A percentile compares a stretch with the other conserved stretches of the same genome.
Conservation (phyloP, 768 basidiomycete genomes). For the Phanerochaete sordida region DNA sequence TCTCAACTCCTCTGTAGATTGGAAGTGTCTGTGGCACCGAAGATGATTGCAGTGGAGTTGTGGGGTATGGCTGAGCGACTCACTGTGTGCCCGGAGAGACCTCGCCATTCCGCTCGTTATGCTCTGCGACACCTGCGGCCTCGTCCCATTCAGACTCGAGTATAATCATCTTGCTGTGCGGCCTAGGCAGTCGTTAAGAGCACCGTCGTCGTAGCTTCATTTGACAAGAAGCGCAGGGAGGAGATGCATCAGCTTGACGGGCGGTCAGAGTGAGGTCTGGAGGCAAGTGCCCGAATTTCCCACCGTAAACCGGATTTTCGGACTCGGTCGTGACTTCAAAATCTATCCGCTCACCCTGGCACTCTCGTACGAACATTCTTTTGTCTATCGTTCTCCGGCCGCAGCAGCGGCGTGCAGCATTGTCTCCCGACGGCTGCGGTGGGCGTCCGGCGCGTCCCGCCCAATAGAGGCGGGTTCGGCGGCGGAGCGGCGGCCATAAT, state of each 20-base stretch:
- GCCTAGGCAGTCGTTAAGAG: background rate
- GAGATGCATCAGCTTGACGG: background rate
- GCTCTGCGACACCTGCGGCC: constrained; percentile 9
- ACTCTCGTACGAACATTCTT: background rate
- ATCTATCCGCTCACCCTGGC: background rate
- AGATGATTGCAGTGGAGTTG: background rate
- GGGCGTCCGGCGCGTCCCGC: background rate
- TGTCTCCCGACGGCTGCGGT: background rate
- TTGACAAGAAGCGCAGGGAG: background rate
- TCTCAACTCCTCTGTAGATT: constrained; percentile 1
- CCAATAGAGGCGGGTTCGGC: background rate
- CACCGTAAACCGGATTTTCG: background rate
- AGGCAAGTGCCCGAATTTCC: constrained; percentile 1
- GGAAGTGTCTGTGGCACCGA: background rate
- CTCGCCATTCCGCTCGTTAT: background rate
- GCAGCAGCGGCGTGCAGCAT: background rate
- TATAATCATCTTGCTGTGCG: constrained; percentile 12
- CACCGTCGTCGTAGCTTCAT: background rate
- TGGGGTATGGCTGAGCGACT: background rate
- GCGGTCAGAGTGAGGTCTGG: background rate
- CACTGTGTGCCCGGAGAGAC: background rate
- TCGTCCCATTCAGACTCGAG: constrained; percentile 16
- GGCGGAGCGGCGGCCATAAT: background rate
- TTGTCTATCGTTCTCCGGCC: background rate
- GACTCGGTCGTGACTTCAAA: constrained; percentile 5